These are phyloP conservation scores for Flaveria brownii DNA, from an alignment of 129 eudicot genomes.

Conservation along the genomic window DNA sequence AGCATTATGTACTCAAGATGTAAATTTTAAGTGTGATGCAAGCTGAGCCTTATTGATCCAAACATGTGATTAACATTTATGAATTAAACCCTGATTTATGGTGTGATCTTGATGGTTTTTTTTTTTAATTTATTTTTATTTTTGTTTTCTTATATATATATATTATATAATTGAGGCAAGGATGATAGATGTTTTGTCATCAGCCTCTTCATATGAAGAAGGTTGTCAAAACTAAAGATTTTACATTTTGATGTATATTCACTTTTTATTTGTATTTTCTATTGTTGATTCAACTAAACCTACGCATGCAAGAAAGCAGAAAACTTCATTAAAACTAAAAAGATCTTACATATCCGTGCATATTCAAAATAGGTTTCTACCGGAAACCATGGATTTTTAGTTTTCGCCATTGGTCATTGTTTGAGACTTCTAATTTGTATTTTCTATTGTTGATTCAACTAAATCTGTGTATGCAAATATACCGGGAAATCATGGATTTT, in stretches of 20 bases:
- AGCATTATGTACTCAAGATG: neutral
- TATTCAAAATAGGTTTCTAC: too few relatives aligned
- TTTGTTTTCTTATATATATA: too few relatives aligned
- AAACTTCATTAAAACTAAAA: too few relatives aligned
- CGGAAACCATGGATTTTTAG: too few relatives aligned
- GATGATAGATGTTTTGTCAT: neutral
- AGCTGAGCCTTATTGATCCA: neutral
- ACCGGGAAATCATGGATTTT: too few relatives aligned
- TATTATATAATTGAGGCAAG: too few relatives aligned
- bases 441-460: too few relatives aligned
- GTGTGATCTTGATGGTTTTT: neutral
- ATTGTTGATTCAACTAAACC: neutral
- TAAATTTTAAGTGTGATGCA: neutral
- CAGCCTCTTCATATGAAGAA: neutral
- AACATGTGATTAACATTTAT: neutral
- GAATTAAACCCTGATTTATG: neutral
- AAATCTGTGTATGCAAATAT: too few relatives aligned
- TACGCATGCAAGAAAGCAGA: neutral
- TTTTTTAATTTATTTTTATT: neutral
- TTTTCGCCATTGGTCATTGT: too few relatives aligned
- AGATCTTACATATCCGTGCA: too few relatives aligned
- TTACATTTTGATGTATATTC: neutral
- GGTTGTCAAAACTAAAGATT: neutral
- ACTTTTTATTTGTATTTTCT: neutral
- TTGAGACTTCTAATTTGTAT: too few relatives aligned